phyloP scores from a whole-genome alignment of 495 filamentous ascomycete genomes.

The Glarea lozoyensis region DNA sequence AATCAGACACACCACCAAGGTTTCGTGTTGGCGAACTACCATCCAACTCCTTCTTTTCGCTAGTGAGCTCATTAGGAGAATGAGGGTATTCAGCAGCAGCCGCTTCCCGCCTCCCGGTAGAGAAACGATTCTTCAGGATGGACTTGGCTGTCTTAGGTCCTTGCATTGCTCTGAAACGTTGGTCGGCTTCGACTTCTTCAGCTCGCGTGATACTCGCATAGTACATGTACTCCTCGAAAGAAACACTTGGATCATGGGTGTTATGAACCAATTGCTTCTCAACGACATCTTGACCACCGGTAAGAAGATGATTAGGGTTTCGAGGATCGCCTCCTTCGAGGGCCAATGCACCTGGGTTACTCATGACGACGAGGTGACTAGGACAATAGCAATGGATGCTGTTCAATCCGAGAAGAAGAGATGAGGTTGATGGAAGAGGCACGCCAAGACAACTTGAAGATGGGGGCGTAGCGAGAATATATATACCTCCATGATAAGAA shows the following conservation, averaged over 20 bases:
- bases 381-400: too few relatives aligned
- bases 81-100: neutral
- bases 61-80: neutral
- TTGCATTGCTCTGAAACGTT: conserved; percentile 15
- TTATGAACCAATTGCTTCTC: conserved; percentile 11
- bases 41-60: conserved; percentile 4
- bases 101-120: conserved; percentile 11
- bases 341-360: conserved; percentile 6
- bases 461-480: too few relatives aligned
- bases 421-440: too few relatives aligned
- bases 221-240: conserved; percentile 39
- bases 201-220: conserved; percentile 36
- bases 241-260: conserved; percentile 10
- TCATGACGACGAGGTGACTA: too few relatives aligned
- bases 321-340: conserved; percentile 18
- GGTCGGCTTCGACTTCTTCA: conserved; percentile 30
- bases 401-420: too few relatives aligned
- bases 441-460: too few relatives aligned
- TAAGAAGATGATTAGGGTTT: conserved; percentile 3
- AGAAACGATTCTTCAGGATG: conserved; percentile 23
- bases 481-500: too few relatives aligned
- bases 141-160: conserved; percentile 22
- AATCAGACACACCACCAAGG: conserved; percentile 22
- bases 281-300: conserved; percentile 3
- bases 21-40: conserved; percentile 4